Conservation (phyloP, 768 basidiomycete species). For the Rickenella mellea region DNA sequence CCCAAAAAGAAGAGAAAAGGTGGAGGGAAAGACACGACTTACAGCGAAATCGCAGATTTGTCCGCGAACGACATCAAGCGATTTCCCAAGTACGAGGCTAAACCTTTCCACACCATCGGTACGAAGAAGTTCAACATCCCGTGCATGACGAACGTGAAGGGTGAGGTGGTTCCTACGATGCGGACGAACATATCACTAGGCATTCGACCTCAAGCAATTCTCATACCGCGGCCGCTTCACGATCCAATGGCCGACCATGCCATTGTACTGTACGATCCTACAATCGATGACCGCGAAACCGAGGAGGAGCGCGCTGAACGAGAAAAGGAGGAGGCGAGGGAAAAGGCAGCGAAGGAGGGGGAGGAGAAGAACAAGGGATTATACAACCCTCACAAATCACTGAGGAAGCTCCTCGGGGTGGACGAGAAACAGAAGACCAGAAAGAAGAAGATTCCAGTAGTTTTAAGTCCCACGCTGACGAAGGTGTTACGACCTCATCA, state of each 20-base stretch:
- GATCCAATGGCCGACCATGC: slow-evolving; percentile 98
- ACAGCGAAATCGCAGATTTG: slow-evolving; percentile 53
- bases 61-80: slow-evolving; percentile 44
- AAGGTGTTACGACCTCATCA: slow-evolving; percentile 96
- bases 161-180: slow-evolving; percentile 44
- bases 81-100: slow-evolving; percentile 76
- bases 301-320: slow-evolving; percentile 74
- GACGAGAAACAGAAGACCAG: slow-evolving; percentile 56
- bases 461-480: slow-evolving; percentile 82
- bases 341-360: slow-evolving; percentile 52
- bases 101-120: slow-evolving; percentile 54
- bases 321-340: slow-evolving; percentile 63
- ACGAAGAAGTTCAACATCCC: slow-evolving; percentile 75
- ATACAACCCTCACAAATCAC: slow-evolving; percentile 88
- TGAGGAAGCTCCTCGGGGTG: slow-evolving; percentile 70
- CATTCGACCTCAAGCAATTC: slow-evolving; percentile 65
- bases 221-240: slow-evolving; percentile 87
- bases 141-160: slow-evolving; percentile 62
- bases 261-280: slow-evolving; percentile 95
- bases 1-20: slow-evolving; percentile 63
- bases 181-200: slow-evolving; percentile 74
- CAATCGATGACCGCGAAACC: slow-evolving; percentile 85
- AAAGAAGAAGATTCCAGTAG: slow-evolving; percentile 81
- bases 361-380: slow-evolving; percentile 61
- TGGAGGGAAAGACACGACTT: slow-evolving; percentile 46